Base-by-base conservation (phyloP, 768 basidiomycete genomes). In the Boletus vinaceobasis region DNA sequence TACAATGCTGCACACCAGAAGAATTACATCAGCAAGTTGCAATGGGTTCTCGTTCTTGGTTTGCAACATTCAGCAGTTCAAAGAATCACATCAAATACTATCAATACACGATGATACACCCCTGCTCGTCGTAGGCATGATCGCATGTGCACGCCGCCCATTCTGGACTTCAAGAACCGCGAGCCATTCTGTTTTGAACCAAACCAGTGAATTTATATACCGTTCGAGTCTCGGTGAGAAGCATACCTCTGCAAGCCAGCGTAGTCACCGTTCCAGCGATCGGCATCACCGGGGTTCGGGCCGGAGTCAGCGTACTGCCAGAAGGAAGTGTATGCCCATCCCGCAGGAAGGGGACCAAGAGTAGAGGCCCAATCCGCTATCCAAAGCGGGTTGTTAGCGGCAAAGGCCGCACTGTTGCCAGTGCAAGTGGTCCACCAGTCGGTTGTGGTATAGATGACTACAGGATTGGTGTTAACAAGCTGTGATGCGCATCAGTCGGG, bases 361-460 rank as follows among this genome's bases (percentile, higher is more conserved):
- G 66, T 58, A 9, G 81, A 79, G 5, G 79, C 64, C 43, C 75
- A 86, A 27, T 72, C 67, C 2, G 86, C 85, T 39, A 87, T 75
- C 83, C 83, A 86, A 3, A 88, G 72, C 3, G 85, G 83, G 63
- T 79, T 84, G 50, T 71, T 77, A 4, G 62, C 50, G 1, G 64
- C 76, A 57, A 87, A 87, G 5, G 68, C 70, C 14, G 72, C 69
- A 52, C 76, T 81, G 65, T 84, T 81, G 0, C 80, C 83, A 3
- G 86, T 87, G 66, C 86, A 88, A 9, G 74, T 76, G 9, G 60
- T 79, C 86, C 86, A 88, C 86, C 86, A 87, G 65, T 79, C 73
- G 10, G 82, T 85, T 4, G 80, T 83, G 31, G 82, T 81, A 59
- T 86, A 86, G 52, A 86, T 83, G 38, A 81, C 81, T 79, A 51